Evolutionary conservation across 2,329 filamentous ascomycete species (phyloP).

Genomic region (Helotiales sp.): DNA sequence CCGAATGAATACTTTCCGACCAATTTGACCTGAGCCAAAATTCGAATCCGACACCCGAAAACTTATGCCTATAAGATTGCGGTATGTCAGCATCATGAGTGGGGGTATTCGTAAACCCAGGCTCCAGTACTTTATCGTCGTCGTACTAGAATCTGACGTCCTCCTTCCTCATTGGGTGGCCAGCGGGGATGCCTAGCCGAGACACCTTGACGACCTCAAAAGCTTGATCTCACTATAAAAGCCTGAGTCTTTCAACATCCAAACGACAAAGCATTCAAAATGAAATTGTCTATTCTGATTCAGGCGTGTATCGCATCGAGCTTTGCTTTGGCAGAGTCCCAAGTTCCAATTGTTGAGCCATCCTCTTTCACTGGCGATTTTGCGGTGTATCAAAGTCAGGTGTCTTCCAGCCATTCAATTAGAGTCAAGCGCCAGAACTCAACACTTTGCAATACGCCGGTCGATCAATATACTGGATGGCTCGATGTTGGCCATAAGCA

Average conservation of each 20-base stretch:
- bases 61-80: neutral
- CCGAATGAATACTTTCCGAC: neutral
- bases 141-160: neutral
- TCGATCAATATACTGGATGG: slow-evolving; percentile 38
- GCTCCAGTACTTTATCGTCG: neutral
- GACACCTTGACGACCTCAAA: slow-evolving; percentile 8
- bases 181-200: slow-evolving; percentile 2
- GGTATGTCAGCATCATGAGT: neutral
- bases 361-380: slow-evolving; percentile 16
- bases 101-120: neutral
- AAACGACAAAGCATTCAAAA: neutral
- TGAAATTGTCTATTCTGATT: slow-evolving; percentile 6
- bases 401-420: slow-evolving; percentile 32
- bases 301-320: neutral
- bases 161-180: slow-evolving; percentile 13
- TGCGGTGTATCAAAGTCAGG: slow-evolving; percentile 26
- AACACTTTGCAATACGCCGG: slow-evolving; percentile 34
- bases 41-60: neutral
- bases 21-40: neutral
- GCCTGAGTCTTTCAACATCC: neutral
- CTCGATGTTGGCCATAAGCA: slow-evolving; percentile 44
- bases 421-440: slow-evolving; percentile 35
- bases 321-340: slow-evolving; percentile 11
- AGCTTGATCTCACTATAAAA: neutral
- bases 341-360: slow-evolving; percentile 17